Percentiles rank a stretch among this genome's conserved stretches.
These are phyloP conservation scores for Mortierella sp. DNA, from an alignment of 371 early-diverging fungal species.

Conservation along the genomic window DNA sequence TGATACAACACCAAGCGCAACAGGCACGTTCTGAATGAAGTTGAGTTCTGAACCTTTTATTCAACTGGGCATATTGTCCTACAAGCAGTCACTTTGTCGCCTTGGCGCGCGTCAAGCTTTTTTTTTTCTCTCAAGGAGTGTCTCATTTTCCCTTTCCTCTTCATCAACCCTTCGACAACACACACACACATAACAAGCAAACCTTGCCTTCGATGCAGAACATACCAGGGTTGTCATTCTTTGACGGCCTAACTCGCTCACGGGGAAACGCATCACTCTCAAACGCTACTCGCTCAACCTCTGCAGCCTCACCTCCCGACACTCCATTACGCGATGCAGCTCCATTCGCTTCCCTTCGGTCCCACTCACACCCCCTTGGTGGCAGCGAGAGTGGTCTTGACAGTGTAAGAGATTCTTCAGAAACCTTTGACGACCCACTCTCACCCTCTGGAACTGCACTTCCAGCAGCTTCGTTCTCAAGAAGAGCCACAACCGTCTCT, in stretches of 20 bases:
- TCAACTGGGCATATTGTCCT: too few relatives aligned
- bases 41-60: too few relatives aligned
- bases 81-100: background rate
- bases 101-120: background rate
- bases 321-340: slow-evolving; percentile 37
- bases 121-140: background rate
- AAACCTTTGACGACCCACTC: slow-evolving; percentile 22
- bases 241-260: slow-evolving; percentile 47
- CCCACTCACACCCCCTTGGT: slow-evolving; percentile 17
- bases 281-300: background rate
- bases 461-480: slow-evolving; percentile 42
- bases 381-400: background rate
- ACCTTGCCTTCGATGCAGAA: slow-evolving; percentile 36
- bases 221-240: slow-evolving; percentile 53
- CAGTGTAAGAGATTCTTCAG: background rate
- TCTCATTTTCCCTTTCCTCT: background rate
- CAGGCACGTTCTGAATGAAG: too few relatives aligned
- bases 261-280: background rate
- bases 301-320: slow-evolving; percentile 16
- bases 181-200: background rate
- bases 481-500: slow-evolving; percentile 44
- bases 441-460: slow-evolving; percentile 23
- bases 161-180: background rate
- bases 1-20: too few relatives aligned
- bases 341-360: slow-evolving; percentile 25